A percentile compares a stretch with the other conserved stretches of the same genome.
These are phyloP conservation scores for Fusarium nisikadoi DNA, from an alignment of 2,329 filamentous ascomycete genomes.

Conservation along the genomic window DNA sequence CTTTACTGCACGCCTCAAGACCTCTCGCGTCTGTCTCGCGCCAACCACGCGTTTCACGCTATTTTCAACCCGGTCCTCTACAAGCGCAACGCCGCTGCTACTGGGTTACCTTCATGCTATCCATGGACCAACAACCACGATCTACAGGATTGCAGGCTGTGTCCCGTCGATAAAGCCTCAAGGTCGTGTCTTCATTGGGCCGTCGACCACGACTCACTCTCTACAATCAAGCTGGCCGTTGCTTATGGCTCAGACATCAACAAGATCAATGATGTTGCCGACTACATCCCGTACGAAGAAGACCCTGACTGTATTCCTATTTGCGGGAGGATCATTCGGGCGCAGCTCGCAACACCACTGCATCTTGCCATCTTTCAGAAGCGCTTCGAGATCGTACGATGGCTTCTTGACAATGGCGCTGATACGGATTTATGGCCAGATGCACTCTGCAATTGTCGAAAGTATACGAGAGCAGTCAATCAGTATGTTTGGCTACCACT, in stretches of 20 bases:
- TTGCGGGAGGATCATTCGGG: neutral
- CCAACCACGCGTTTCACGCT: neutral
- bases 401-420: neutral
- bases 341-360: neutral
- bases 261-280: neutral
- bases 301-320: neutral
- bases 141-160: neutral
- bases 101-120: neutral
- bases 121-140: neutral
- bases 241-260: neutral
- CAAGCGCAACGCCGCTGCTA: neutral
- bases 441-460: neutral
- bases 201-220: neutral
- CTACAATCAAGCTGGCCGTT: neutral
- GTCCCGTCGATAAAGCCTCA: rapidly evolving
- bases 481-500: neutral
- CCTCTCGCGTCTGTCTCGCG: neutral
- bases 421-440: neutral
- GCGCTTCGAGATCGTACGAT: neutral
- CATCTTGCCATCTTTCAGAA: neutral
- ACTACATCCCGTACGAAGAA: neutral
- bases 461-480: too few relatives aligned
- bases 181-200: neutral
- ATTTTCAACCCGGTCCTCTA: neutral
- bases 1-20: neutral